These are phyloP conservation scores for Tetracladium maxilliforme DNA, from an alignment of 2,329 filamentous ascomycete genomes.

Conservation along the genomic window DNA sequence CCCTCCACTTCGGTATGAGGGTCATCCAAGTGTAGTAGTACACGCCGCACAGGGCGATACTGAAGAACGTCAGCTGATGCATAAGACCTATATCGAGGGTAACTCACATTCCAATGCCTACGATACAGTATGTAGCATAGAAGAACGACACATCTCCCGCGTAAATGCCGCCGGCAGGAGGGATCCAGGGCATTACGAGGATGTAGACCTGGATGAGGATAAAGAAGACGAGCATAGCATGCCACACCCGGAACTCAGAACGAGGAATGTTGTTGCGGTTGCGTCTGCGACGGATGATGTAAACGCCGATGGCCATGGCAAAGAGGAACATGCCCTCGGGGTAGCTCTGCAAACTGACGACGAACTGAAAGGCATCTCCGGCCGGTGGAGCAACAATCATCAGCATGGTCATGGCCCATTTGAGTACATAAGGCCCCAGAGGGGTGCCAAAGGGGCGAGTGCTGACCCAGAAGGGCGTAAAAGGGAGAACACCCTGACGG, in stretches of 20 bases:
- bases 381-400: conserved; percentile 46
- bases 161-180: conserved; percentile 40
- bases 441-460: conserved; percentile 50
- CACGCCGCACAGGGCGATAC: conserved; percentile 32
- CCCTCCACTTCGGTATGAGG: conserved; percentile 32
- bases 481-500: conserved; percentile 46
- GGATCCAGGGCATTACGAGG: conserved; percentile 59
- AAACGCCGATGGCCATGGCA: conserved; percentile 39
- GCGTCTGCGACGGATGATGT: conserved; percentile 39
- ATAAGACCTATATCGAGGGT: conserved; percentile 2
- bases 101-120: conserved; percentile 50
- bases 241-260: conserved; percentile 43
- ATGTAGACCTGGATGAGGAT: conserved; percentile 45
- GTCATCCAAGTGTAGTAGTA: conserved; percentile 48
- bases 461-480: conserved; percentile 44
- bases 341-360: conserved; percentile 43
- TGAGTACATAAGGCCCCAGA: conserved; percentile 39
- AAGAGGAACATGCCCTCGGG: conserved; percentile 42
- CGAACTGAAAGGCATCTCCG: conserved; percentile 51
- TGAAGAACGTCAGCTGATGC: conserved; percentile 9
- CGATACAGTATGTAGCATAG: conserved; percentile 55
- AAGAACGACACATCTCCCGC: conserved; percentile 58
- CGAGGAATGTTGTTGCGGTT: conserved; percentile 28
- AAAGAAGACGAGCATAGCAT: conserved; percentile 40
- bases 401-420: conserved; percentile 39